Evolutionary conservation across 805 yeast genomes (phyloP).

Genomic region (Peterozyma toletana): DNA sequence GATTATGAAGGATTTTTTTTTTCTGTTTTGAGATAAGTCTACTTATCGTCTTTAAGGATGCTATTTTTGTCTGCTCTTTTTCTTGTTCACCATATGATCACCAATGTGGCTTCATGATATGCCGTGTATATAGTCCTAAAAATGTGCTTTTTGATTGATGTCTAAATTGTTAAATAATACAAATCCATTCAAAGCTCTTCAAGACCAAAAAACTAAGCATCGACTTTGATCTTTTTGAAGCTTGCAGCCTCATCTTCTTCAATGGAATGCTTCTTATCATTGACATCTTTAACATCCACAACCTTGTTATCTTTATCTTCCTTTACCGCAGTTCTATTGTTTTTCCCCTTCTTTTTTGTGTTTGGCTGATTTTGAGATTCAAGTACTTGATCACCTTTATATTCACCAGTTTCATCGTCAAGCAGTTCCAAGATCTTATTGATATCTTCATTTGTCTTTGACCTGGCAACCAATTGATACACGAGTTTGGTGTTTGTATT

Average conservation of each 20-base stretch:
- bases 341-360: conserved; percentile 3
- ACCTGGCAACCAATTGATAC: conserved; percentile 48
- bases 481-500: conserved; percentile 24
- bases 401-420: conserved; percentile 26
- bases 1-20: no score
- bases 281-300: background rate
- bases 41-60: no score
- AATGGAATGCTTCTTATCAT: background rate
- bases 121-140: no score
- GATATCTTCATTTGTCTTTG: conserved; percentile 49
- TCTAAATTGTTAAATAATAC: no score
- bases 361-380: background rate
- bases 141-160: no score
- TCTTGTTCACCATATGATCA: no score
- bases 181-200: no score
- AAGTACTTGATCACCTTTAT: conserved; percentile 5
- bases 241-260: background rate
- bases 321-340: conserved; percentile 2
- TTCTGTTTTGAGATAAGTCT: no score
- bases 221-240: no score
- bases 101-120: no score
- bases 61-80: no score
- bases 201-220: no score
- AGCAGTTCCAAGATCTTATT: conserved; percentile 23
- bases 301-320: background rate